phyloP scores from a whole-genome alignment of 192 early-diverging fungal genomes.

The Coemansia aciculifera region DNA sequence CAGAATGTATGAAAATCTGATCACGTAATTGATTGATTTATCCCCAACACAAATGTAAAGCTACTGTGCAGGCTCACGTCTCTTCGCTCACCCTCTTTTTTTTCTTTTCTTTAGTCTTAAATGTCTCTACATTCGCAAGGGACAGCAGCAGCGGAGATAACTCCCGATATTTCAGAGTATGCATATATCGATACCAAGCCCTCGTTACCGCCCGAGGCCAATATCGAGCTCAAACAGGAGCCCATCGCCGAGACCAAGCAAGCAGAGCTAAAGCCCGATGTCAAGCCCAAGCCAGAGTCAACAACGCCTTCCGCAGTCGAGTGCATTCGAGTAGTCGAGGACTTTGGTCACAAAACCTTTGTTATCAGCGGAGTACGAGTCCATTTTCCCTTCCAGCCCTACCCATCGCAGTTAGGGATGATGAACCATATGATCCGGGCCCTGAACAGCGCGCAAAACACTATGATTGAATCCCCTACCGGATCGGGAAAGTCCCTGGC shows the following conservation, averaged over 20 bases:
- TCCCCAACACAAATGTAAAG: not conserved
- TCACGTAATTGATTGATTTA: not conserved
- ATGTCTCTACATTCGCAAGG: not conserved
- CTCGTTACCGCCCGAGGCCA: not conserved
- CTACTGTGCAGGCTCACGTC: too few species aligned
- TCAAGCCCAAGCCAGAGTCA: not conserved
- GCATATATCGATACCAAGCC: not conserved
- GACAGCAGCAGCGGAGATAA: not conserved
- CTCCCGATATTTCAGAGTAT: not conserved
- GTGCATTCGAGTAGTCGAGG: constrained; percentile 8
- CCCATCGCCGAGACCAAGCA: not conserved
- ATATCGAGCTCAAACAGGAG: not conserved
- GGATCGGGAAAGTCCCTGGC: constrained; percentile 82
- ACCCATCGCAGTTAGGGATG: constrained; percentile 64
- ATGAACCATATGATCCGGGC: constrained; percentile 66
- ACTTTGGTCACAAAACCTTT: constrained; percentile 11
- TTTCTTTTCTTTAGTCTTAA: not conserved
- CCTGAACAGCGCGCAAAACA: constrained; percentile 57
- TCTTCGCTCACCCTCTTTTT: too few species aligned
- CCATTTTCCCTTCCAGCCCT: constrained; percentile 68
- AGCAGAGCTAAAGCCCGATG: not conserved
- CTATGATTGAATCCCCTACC: constrained; percentile 71
- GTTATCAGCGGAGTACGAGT: constrained; percentile 59
- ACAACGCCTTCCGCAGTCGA: not conserved
- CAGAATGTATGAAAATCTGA: not conserved